phyloP scores from a whole-genome alignment of 1,139 yeast species.

The Debaryomyces udenii region DNA sequence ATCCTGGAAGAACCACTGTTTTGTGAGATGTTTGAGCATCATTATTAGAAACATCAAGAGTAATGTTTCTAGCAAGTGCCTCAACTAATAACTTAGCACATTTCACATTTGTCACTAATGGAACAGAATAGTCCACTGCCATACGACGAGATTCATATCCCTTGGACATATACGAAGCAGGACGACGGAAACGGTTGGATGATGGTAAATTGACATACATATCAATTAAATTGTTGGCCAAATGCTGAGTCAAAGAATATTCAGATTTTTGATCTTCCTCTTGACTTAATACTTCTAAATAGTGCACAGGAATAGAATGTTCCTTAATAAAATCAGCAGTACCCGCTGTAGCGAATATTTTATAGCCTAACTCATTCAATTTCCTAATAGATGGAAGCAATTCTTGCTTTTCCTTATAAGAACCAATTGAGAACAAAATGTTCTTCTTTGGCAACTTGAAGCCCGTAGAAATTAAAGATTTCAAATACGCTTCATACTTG shows the following conservation, averaged over 20 bases:
- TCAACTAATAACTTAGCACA: slow-evolving; percentile 95
- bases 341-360: slow-evolving; percentile 96
- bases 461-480: slow-evolving; percentile 90
- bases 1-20: slow-evolving; percentile 82
- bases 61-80: slow-evolving; percentile 76
- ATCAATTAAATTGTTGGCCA: slow-evolving; percentile 96
- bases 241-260: slow-evolving; percentile 92
- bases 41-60: slow-evolving; percentile 69
- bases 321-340: slow-evolving; percentile 98
- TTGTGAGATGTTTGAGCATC: slow-evolving; percentile 93
- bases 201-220: slow-evolving; percentile 96
- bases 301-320: slow-evolving; percentile 91
- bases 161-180: slow-evolving; percentile 95
- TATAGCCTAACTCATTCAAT: slow-evolving; percentile 81
- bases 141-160: slow-evolving; percentile 99
- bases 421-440: slow-evolving; percentile 91
- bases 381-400: slow-evolving; percentile 84
- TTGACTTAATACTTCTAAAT: slow-evolving; percentile 80
- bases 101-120: slow-evolving; percentile 96
- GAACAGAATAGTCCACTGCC: slow-evolving; percentile 99
- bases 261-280: slow-evolving; percentile 85
- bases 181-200: slow-evolving; percentile 96
- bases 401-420: slow-evolving; percentile 96
- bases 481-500: slow-evolving; percentile 96
- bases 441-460: slow-evolving; percentile 95